phyloP scores from a whole-genome alignment of 768 basidiomycete species.

The Leccinum longicurvipes region DNA sequence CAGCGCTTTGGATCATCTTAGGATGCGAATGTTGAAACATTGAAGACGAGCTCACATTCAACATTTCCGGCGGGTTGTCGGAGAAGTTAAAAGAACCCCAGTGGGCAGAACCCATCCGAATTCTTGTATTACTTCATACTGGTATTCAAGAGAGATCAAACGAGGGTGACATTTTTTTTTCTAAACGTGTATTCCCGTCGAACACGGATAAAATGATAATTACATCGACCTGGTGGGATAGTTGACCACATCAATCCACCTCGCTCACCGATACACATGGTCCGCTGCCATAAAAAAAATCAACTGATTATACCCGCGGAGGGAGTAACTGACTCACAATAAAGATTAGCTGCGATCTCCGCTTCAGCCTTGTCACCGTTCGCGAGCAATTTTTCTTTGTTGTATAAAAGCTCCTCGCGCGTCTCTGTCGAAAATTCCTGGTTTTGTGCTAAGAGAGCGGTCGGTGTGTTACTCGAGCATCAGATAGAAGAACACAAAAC shows the following conservation, averaged over 20 bases:
- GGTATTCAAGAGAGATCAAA: constrained; percentile 1
- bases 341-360: constrained; percentile 93
- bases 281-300: constrained; percentile 53
- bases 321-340: constrained; percentile 46
- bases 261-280: constrained; percentile 77
- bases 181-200: constrained; percentile 2
- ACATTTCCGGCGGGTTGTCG: not conserved
- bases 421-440: constrained; percentile 97
- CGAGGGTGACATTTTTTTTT: not conserved
- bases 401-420: constrained; percentile 96
- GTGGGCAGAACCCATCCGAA: not conserved
- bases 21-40: not conserved
- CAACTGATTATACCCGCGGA: constrained; percentile 13
- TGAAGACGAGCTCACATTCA: not conserved
- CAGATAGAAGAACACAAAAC: constrained; percentile 8
- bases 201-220: constrained; percentile 15
- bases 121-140: not conserved
- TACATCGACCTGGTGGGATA: constrained; percentile 21
- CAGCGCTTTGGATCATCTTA: not conserved
- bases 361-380: constrained; percentile 97
- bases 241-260: constrained; percentile 6
- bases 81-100: not conserved
- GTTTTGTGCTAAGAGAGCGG: constrained; percentile 89
- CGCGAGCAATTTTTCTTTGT: constrained; percentile 97
- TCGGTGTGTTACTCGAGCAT: constrained; percentile 1